Percentiles rank a stretch among this genome's conserved stretches.
Evolutionary conservation across 495 filamentous ascomycete genomes (phyloP).

Genomic region (Zalerion maritima): DNA sequence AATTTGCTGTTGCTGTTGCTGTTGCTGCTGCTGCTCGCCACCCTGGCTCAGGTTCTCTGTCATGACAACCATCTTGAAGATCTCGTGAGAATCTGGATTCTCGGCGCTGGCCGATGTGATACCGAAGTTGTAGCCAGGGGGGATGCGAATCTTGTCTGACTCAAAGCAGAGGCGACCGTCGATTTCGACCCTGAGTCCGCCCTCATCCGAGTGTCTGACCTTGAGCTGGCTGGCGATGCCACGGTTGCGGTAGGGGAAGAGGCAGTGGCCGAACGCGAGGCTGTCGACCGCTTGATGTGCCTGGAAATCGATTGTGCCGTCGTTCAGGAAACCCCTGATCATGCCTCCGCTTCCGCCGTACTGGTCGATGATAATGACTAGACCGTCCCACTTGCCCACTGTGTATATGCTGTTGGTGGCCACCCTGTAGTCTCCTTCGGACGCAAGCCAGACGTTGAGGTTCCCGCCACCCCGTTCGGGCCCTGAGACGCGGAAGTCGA

Average conservation of each 20-base stretch:
- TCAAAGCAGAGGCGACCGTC: slow-evolving; percentile 77
- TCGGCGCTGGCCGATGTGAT: slow-evolving; percentile 79
- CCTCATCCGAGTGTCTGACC: slow-evolving; percentile 47
- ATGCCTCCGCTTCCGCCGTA: slow-evolving; percentile 71
- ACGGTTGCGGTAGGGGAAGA: slow-evolving; percentile 80
- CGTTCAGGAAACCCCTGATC: slow-evolving; percentile 85
- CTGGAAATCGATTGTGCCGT: slow-evolving; percentile 71
- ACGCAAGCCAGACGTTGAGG: slow-evolving; percentile 83
- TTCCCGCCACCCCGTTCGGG: slow-evolving; percentile 78
- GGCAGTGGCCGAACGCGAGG: slow-evolving; percentile 87
- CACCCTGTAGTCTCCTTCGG: slow-evolving; percentile 49
- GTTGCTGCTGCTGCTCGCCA: slow-evolving; percentile 21
- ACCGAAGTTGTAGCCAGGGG: slow-evolving; percentile 71
- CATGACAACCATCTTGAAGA: slow-evolving; percentile 70
- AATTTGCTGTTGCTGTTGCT: slow-evolving; percentile 14
- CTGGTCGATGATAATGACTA: slow-evolving; percentile 75
- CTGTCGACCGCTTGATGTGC: slow-evolving; percentile 64
- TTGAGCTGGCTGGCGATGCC: slow-evolving; percentile 67
- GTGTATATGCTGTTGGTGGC: slow-evolving; percentile 70
- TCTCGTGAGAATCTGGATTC: slow-evolving; percentile 84
- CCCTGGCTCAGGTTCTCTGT: slow-evolving; percentile 27
- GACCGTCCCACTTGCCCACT: slow-evolving; percentile 66
- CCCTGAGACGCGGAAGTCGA: slow-evolving; percentile 78
- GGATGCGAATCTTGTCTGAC: slow-evolving; percentile 61
- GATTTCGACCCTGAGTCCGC: slow-evolving; percentile 57